Percentiles rank a stretch among this genome's conserved stretches.
These are phyloP conservation scores for Lumnitzera littorea DNA, from an alignment of 345 rosid genomes.

Conservation along the genomic window DNA sequence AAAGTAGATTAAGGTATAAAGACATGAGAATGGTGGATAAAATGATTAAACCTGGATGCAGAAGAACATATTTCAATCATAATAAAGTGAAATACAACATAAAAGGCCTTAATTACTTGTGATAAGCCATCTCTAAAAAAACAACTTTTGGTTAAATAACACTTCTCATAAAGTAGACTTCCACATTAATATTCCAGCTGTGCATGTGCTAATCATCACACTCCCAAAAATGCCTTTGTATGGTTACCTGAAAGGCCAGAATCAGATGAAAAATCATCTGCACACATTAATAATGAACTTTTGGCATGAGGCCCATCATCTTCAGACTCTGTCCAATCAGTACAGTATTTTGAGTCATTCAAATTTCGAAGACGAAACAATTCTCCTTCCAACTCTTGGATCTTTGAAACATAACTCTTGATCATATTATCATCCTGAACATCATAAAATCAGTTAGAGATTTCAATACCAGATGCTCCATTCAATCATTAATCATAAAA, in stretches of 20 bases:
- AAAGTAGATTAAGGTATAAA: neutral
- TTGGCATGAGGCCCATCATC: conserved; percentile 52
- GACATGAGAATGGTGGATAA: no score
- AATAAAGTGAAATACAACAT: no score
- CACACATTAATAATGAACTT: conserved; percentile 42
- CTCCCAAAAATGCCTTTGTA: no score
- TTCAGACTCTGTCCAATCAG: conserved; percentile 41
- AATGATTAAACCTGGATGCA: no score
- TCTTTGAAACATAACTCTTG: conserved; percentile 62
- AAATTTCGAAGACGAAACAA: conserved; percentile 46
- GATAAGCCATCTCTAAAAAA: no score
- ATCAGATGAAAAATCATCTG: conserved; percentile 45
- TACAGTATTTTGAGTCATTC: conserved; percentile 30
- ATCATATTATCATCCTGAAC: conserved; percentile 65
- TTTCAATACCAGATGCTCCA: conserved; percentile 2
- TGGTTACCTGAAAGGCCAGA: conserved; percentile 52
- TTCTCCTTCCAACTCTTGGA: conserved; percentile 91
- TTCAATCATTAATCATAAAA: neutral
- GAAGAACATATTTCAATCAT: no score
- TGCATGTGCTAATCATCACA: no score
- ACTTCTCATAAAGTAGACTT: no score
- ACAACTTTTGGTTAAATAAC: no score
- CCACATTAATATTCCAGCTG: no score
- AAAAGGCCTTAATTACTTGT: no score
- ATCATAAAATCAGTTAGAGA: conserved; percentile 5